Percentiles rank a stretch among this genome's conserved stretches.
Evolutionary conservation across 768 basidiomycete genomes (phyloP).

Genomic region (Tephrocybe sp.): DNA sequence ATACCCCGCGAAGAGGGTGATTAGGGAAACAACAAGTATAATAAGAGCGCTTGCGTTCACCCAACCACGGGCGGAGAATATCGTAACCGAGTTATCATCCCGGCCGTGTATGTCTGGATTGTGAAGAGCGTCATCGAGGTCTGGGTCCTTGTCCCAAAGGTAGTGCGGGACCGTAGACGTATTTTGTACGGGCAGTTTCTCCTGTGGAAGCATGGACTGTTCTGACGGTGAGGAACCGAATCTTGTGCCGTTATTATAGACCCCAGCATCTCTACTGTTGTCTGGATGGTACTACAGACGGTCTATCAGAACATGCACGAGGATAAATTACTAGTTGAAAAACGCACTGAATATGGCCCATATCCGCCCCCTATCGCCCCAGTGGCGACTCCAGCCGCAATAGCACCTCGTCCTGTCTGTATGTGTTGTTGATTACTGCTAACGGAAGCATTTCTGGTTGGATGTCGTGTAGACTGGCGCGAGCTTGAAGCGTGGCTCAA

Average conservation of each 20-base stretch:
- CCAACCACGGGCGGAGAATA: constrained; percentile 86
- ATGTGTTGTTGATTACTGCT: constrained; percentile 29
- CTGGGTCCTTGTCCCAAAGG: constrained; percentile 83
- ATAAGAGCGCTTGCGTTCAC: constrained; percentile 74
- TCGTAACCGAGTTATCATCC: constrained; percentile 58
- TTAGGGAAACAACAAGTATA: constrained; percentile 63
- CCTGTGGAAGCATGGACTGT: constrained; percentile 30
- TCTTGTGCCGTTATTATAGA: constrained; percentile 48
- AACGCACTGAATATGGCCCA: constrained; percentile 83
- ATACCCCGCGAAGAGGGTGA: constrained; percentile 85
- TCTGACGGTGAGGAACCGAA: constrained; percentile 57
- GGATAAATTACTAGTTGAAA: background rate
- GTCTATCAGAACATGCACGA: constrained; percentile 12
- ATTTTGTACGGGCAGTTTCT: constrained; percentile 37
- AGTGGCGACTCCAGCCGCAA: constrained; percentile 77
- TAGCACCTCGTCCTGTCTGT: constrained; percentile 48
- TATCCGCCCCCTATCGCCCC: constrained; percentile 79
- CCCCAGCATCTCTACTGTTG: constrained; percentile 41
- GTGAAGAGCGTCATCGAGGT: constrained; percentile 88
- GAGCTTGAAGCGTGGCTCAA: constrained; percentile 19
- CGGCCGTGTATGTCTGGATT: constrained; percentile 76
- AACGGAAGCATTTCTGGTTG: constrained; percentile 21
- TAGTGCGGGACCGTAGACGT: constrained; percentile 70
- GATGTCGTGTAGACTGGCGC: constrained; percentile 21
- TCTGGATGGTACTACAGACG: constrained; percentile 59